These are phyloP conservation scores for Agrocybe chaxingu DNA, from an alignment of 768 basidiomycete species.

Conservation along the genomic window DNA sequence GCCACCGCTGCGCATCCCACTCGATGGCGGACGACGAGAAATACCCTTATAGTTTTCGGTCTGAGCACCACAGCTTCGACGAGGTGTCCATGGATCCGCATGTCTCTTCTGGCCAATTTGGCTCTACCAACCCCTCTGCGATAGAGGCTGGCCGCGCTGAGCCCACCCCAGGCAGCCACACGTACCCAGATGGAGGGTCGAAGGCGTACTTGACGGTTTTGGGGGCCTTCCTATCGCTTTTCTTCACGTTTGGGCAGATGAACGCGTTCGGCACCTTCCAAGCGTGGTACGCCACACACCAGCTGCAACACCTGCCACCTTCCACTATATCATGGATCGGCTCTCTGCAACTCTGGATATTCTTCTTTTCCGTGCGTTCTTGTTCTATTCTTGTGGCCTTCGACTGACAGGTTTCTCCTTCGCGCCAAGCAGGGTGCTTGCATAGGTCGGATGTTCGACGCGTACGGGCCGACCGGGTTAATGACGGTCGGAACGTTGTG, in stretches of 20 bases:
- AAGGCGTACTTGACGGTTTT: slow-evolving; percentile 48
- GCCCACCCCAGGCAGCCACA: slow-evolving; percentile 1
- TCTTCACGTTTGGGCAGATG: slow-evolving; percentile 72
- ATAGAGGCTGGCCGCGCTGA: background rate
- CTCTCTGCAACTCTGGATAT: slow-evolving; percentile 63
- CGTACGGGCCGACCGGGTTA: slow-evolving; percentile 53
- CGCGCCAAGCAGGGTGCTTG: slow-evolving; percentile 47
- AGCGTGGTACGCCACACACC: slow-evolving; percentile 61
- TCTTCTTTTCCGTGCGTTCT: slow-evolving; percentile 61
- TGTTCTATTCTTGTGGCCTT: background rate
- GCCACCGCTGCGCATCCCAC: background rate
- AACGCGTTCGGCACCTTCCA: slow-evolving; percentile 73
- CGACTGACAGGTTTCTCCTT: slow-evolving; percentile 1
- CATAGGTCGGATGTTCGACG: slow-evolving; percentile 59
- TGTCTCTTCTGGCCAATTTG: background rate
- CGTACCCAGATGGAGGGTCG: slow-evolving; percentile 26
- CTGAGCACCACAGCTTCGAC: slow-evolving; percentile 14
- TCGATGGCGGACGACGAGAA: slow-evolving; percentile 14
- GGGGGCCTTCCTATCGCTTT: slow-evolving; percentile 64
- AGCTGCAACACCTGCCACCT: slow-evolving; percentile 45
- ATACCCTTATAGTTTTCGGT: slow-evolving; percentile 8
- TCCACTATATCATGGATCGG: slow-evolving; percentile 72
- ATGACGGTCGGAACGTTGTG: slow-evolving; percentile 50
- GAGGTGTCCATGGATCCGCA: slow-evolving; percentile 4
- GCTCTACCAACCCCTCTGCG: background rate